Evolutionary conservation across 75 land plant genomes (phyloP).

Genomic region (Sequoiadendron giganteum): DNA sequence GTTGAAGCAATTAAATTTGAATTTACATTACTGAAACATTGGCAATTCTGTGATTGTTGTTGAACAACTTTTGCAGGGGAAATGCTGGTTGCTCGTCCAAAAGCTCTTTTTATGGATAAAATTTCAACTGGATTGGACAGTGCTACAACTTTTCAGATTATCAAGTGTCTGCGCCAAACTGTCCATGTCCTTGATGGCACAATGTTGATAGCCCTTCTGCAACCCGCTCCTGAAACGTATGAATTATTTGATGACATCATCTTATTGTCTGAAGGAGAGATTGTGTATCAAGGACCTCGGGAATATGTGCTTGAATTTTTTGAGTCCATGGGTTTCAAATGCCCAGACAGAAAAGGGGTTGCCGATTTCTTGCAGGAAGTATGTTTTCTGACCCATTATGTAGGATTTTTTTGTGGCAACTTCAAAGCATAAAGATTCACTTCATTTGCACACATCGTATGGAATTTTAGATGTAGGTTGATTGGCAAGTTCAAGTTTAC

Average conservation of each 20-base stretch:
- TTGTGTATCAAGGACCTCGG: constrained; percentile 82
- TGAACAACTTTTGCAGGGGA: constrained; percentile 42
- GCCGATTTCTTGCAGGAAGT: constrained; percentile 89
- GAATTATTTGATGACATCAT: constrained; percentile 80
- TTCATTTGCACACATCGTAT: not conserved
- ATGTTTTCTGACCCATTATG: not conserved
- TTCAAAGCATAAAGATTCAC: not conserved
- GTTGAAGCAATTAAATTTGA: constrained; percentile 18
- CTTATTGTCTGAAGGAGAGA: constrained; percentile 65
- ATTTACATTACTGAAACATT: constrained; percentile 17
- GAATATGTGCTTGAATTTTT: constrained; percentile 68
- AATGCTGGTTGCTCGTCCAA: constrained; percentile 76
- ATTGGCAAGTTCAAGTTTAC: no score
- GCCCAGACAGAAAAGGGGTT: constrained; percentile 68
- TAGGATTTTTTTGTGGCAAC: not conserved
- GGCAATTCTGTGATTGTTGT: not conserved
- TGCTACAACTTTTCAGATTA: constrained; percentile 74
- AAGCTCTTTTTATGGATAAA: constrained; percentile 82
- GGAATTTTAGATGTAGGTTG: not conserved
- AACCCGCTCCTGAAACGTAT: constrained; percentile 83
- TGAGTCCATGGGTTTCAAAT: constrained; percentile 60
- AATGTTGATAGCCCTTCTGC: constrained; percentile 62
- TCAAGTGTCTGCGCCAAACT: constrained; percentile 45
- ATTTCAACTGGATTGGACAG: constrained; percentile 87
- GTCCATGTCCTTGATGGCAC: constrained; percentile 53